Conservation (phyloP, 2,329 filamentous ascomycete genomes). For the Paecilomyces formosus region DNA sequence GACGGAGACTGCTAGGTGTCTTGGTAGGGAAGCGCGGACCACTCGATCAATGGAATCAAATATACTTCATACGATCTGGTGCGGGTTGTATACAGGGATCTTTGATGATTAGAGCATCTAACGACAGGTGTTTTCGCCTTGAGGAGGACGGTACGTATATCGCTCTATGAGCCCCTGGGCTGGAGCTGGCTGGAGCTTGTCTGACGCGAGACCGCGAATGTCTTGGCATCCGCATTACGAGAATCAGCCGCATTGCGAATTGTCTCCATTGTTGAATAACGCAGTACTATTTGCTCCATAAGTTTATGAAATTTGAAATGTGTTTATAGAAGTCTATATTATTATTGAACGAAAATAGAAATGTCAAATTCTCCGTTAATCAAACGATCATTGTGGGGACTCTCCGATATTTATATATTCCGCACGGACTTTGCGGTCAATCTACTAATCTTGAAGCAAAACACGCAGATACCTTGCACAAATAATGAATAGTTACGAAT, state of each 20-base stretch:
- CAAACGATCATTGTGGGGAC: too few species aligned
- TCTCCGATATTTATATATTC: too few species aligned
- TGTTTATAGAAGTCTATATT: not conserved
- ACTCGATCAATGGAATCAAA: not conserved
- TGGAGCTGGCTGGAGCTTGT: not conserved
- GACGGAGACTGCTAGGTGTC: not conserved
- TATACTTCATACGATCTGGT: not conserved
- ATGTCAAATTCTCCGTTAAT: too few species aligned
- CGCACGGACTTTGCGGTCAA: too few species aligned
- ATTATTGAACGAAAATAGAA: too few species aligned
- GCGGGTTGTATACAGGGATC: not conserved
- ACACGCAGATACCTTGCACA: too few species aligned
- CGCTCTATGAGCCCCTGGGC: not conserved
- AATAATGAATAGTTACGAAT: too few species aligned
- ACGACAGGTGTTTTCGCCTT: not conserved
- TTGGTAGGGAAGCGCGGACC: not conserved
- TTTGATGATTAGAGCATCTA: not conserved
- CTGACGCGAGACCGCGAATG: not conserved
- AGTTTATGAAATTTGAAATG: not conserved
- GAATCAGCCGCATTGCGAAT: not conserved
- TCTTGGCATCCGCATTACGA: constrained; percentile 2
- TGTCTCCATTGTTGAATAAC: not conserved
- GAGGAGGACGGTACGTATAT: not conserved
- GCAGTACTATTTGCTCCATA: not conserved
- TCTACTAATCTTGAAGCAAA: too few species aligned